Conservation (phyloP, 2,329 filamentous ascomycete species). For the Cercospora berteroae region DNA sequence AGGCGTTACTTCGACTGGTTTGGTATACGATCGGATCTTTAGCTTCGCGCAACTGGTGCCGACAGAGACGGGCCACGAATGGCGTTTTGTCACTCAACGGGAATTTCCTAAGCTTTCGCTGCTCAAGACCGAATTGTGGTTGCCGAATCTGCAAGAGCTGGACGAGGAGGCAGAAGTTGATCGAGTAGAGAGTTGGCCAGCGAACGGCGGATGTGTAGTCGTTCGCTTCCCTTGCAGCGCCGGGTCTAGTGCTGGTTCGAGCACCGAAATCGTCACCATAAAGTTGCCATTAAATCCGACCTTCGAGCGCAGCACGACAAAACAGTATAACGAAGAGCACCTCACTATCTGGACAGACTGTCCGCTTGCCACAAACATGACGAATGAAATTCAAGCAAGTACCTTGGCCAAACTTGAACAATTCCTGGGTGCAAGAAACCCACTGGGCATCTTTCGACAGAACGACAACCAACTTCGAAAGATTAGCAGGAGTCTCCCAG, state of each 20-base stretch:
- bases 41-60: slow-evolving; percentile 65
- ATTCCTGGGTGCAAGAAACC: slow-evolving; percentile 66
- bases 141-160: slow-evolving; percentile 53
- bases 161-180: background rate
- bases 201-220: slow-evolving; percentile 61
- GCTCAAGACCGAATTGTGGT: slow-evolving; percentile 65
- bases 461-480: slow-evolving; percentile 55
- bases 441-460: slow-evolving; percentile 66
- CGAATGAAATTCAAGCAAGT: slow-evolving; percentile 49
- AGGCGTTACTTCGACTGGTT: slow-evolving; percentile 44
- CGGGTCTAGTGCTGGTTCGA: slow-evolving; percentile 27
- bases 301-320: slow-evolving; percentile 55
- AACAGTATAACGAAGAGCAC: slow-evolving; percentile 59
- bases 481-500: slow-evolving; percentile 62
- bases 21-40: slow-evolving; percentile 46
- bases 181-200: slow-evolving; percentile 48
- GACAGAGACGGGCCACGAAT: slow-evolving; percentile 46
- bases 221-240: slow-evolving; percentile 61
- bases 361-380: slow-evolving; percentile 49
- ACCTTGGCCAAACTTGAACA: slow-evolving; percentile 61
- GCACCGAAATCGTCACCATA: slow-evolving; percentile 57
- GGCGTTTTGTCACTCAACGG: slow-evolving; percentile 70
- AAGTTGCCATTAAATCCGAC: slow-evolving; percentile 65
- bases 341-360: slow-evolving; percentile 65
- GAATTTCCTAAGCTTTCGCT: slow-evolving; percentile 69